A percentile compares a stretch with the other conserved stretches of the same genome.
Evolutionary conservation across 2,329 filamentous ascomycete genomes (phyloP).

Genomic region (Tolypocladium capitatum): DNA sequence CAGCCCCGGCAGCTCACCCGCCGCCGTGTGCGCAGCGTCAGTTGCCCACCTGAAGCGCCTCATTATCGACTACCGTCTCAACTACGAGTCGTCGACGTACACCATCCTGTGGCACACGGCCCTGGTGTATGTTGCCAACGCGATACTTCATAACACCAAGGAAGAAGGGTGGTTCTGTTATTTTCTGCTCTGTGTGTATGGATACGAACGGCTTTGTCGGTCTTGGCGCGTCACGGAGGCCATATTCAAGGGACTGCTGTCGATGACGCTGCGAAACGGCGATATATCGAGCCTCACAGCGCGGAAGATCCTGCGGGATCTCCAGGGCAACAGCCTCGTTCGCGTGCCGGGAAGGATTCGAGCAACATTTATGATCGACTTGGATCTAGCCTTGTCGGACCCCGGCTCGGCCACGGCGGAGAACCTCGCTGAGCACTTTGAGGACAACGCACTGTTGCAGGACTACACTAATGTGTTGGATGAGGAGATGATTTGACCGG

Average conservation of each 20-base stretch:
- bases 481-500: background rate
- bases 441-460: constrained; percentile 19
- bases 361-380: constrained; percentile 23
- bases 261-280: constrained; percentile 17
- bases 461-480: constrained; percentile 15
- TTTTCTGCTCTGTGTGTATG: constrained; percentile 21
- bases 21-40: constrained; percentile 15
- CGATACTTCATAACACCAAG: constrained; percentile 13
- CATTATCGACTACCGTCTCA: constrained; percentile 17
- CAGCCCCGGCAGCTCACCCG: constrained; percentile 8
- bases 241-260: constrained; percentile 16
- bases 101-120: constrained; percentile 24
- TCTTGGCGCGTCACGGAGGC: constrained; percentile 18
- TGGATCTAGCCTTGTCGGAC: constrained; percentile 20
- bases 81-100: constrained; percentile 16
- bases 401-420: constrained; percentile 20
- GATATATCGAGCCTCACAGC: constrained; percentile 17
- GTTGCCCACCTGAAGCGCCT: constrained; percentile 22
- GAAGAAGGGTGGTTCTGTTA: constrained; percentile 19
- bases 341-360: constrained; percentile 12
- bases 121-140: constrained; percentile 22
- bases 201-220: constrained; percentile 17
- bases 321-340: constrained; percentile 12
- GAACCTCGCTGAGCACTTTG: constrained; percentile 19
- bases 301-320: constrained; percentile 14